Base-by-base conservation (phyloP, 148 eudicot genomes). In the Arbutus unedo region DNA sequence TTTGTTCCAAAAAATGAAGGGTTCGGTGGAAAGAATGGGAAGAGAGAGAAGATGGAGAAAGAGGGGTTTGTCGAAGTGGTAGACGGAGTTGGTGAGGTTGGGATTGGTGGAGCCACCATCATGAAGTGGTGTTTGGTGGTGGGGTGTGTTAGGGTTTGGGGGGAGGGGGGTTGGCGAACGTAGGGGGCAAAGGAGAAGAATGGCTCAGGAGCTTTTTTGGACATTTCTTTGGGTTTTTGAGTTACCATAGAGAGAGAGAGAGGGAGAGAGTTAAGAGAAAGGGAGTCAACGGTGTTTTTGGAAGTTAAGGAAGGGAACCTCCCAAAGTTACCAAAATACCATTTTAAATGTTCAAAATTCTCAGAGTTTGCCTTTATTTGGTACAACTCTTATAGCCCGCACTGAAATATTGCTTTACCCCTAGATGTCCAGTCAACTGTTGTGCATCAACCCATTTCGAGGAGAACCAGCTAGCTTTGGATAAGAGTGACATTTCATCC, bases 21-120 rank as follows among this genome's bases (percentile, higher is more conserved):
- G 91, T 72, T 84, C 88, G 84, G 81, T 84, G 91, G 84, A 93
- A 89, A 14, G 91, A 74, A 84, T 88, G 81, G 89, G 87, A 14
- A 83, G 38, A 51, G 74, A 90, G 43, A 66, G 84, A n/a, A 38
- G 77, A 83, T 45, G 72, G 80, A 54, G 51, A 25, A 79, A 68
- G 81, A 59, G 70, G 2, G n/a, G 74, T 8, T 23, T 23, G 31
- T 77, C 79, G 76, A 94, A 91, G 86, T 89, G 87, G 93, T 90
- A 94, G 45, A 94, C 88, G 66, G 79, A 83, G 50, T 95, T 94
- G 62, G 91, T 90, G 21, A 93, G 86, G 75, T 88, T 93, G 2
- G 97, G 88, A 70, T 77, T 57, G 83, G 85, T 13, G 85, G 71
- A 0, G 84, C 81, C 47, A 84, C 86, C 59, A 70, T 72, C 78